Base-by-base conservation (phyloP, 1,284 basidiomycete species). In the Melampsora larici-populina region DNA sequence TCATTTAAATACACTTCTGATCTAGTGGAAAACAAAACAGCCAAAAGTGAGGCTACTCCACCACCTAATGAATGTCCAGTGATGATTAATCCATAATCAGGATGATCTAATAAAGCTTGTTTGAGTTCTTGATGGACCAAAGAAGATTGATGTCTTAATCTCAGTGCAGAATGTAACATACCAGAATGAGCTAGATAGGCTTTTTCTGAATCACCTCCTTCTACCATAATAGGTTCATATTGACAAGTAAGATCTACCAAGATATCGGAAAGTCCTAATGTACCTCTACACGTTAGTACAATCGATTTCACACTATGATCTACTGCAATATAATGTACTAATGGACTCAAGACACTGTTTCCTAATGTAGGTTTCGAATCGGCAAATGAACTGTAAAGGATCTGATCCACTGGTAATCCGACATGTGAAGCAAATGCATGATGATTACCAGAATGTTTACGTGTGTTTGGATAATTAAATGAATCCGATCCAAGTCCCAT, bases 221-320 rank as follows among this genome's bases (percentile, higher is more conserved):
- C 84, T 8, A 87, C 81, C 1, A 79, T 71, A 64, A 87, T 85
- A 2, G 82, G 80, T 79, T 84, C 83, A 79, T 86, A 87, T 46
- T 84, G 83, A 82, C 86, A 87, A 0, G 85, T 87, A 3, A 87
- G 83, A 79, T 87, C 87, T 58, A 86, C 85, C n/a, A 87, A 83
- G 18, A 87, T 84, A 79, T 87, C 87, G 15, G 85, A 85, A 0
- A 87, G 82, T 26, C 80, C 84, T 48, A 87, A 82, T 1, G 86
- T 87, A 6, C 86, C 86, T 13, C 86, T 83, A 79, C 86, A 87
- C 17, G 86, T 86, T 80, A 86, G 80, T 18, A 86, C 84, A 43
- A 86, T 82, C 0, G 86, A 85, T 78, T 85, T 80, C 26, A 84
- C 79, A 1, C 82, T 81, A 78, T 87, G 86, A 77, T 87, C 86